Base-by-base conservation (phyloP, 1,284 basidiomycete species). In the Trichosporon coremiiforme region DNA sequence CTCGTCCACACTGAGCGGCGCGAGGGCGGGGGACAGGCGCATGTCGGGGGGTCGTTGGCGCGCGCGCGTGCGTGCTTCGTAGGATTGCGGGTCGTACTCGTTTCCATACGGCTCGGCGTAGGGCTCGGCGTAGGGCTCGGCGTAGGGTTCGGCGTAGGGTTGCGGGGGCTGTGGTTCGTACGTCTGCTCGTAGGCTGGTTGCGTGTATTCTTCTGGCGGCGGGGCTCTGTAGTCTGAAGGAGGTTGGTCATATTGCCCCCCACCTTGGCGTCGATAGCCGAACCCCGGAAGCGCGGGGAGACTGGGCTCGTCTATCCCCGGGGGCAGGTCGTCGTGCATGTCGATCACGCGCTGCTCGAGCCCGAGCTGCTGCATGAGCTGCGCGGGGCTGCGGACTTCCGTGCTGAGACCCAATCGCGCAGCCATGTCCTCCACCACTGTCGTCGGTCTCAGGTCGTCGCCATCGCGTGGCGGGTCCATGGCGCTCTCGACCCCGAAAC, bases 281-380 rank as follows among this genome's bases (percentile, higher is more conserved):
- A 78, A 78, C 17, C 76, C 76, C 0, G 80, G 80, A 13, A 84
- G 72, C 8, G 80, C 81, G 10, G 83, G 83, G n/a, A 84, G 75
- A 10, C 81, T 82, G 13, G 83, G 83, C 71, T 84, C 83, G 71
- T 84, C 83, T 38, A 84, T 83, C 2, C 82, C 81, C 2, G 83
- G 83, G 63, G 83, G 83, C 33, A 84, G 77, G 68, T 84, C 83
- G 68, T 82, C 83, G 74, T 83, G 80, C 15, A 83, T 73, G 71
- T 84, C 83, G 17, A 84, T 78, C 9, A 84, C 78, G 53, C 83
- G 70, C 64, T 81, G 80, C 2, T 81, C 83, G n/a, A 84, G 69
- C 0, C 83, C 83, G 0, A 84, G 74, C 47, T 77, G 75, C 70
- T 82, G 81, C 77, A 84, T 82, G 66, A 84, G 72, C 47, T 77